A percentile compares a stretch with the other conserved stretches of the same genome.
Evolutionary conservation across 768 basidiomycete species (phyloP).

Genomic region (Rossbeevera mucosa): DNA sequence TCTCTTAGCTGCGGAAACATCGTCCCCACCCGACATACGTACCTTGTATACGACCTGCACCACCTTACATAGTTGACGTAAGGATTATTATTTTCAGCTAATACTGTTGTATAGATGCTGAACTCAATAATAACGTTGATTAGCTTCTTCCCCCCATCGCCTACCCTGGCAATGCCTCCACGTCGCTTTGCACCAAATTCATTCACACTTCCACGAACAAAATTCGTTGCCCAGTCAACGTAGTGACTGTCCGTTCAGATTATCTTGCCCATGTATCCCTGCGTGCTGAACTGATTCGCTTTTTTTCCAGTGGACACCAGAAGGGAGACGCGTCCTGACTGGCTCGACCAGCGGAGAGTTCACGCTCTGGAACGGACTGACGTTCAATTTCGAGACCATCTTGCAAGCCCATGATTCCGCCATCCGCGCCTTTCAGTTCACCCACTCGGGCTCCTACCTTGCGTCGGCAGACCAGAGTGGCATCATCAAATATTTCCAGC

Average conservation of each 20-base stretch:
- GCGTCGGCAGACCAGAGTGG: slow-evolving; percentile 91
- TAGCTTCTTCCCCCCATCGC: slow-evolving; percentile 93
- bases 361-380: slow-evolving; percentile 97
- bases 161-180: slow-evolving; percentile 86
- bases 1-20: slow-evolving; percentile 62
- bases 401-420: slow-evolving; percentile 97
- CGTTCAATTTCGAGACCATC: slow-evolving; percentile 99
- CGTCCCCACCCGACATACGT: slow-evolving; percentile 75
- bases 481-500: slow-evolving; percentile 97
- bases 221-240: slow-evolving; percentile 94
- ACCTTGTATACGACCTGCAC: slow-evolving; percentile 75
- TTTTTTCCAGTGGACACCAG: slow-evolving; percentile 84
- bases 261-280: not conserved
- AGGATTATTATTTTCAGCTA: slow-evolving; percentile 26
- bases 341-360: slow-evolving; percentile 97
- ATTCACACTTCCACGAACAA: slow-evolving; percentile 99
- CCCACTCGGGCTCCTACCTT: slow-evolving; percentile 90
- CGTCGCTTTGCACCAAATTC: slow-evolving; percentile 94
- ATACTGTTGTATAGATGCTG: slow-evolving; percentile 17
- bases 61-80: slow-evolving; percentile 88
- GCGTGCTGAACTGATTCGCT: not conserved
- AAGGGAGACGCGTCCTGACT: slow-evolving; percentile 87
- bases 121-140: slow-evolving; percentile 22
- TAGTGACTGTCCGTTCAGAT: slow-evolving; percentile 72
- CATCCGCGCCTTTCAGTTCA: slow-evolving; percentile 85